Evolutionary conservation across 352 stramenopile species (phyloP).

Genomic region (Nothophytophthora sp.): DNA sequence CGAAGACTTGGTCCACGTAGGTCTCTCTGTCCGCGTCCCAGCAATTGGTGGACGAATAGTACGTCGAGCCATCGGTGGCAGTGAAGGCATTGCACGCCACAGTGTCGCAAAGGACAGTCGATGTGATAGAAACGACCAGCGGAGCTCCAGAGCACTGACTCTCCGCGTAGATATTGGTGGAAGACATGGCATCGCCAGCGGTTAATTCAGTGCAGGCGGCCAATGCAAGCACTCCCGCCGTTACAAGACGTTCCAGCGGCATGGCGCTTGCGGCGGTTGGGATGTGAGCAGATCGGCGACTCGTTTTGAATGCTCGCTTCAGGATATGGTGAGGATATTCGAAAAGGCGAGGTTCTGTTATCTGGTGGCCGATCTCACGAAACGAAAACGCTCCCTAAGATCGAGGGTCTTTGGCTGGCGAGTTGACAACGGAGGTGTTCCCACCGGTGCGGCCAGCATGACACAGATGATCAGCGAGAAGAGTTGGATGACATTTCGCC

Average conservation of each 20-base stretch:
- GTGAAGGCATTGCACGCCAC: slow-evolving; percentile 14
- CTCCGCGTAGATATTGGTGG: slow-evolving; percentile 11
- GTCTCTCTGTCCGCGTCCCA: slow-evolving; percentile 6
- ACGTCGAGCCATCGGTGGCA: background rate
- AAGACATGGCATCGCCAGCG: slow-evolving; percentile 3
- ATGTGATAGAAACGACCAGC: slow-evolving; percentile 11
- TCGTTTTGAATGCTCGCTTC: too few species aligned
- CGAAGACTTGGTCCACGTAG: slow-evolving; percentile 10
- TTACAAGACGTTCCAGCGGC: background rate
- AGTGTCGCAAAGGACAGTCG: slow-evolving; percentile 8
- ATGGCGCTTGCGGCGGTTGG: too few species aligned
- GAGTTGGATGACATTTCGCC: too few species aligned
- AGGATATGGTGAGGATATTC: too few species aligned
- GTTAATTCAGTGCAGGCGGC: slow-evolving; percentile 3
- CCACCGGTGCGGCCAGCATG: too few species aligned
- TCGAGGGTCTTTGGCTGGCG: too few species aligned
- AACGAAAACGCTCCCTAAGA: too few species aligned
- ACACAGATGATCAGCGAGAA: too few species aligned
- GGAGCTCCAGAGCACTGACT: slow-evolving; percentile 19
- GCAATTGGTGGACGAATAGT: slow-evolving; percentile 14
- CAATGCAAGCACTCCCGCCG: slow-evolving; percentile 9
- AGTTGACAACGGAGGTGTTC: too few species aligned
- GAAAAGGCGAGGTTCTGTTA: too few species aligned
- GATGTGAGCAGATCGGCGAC: too few species aligned
- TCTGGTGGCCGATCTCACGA: too few species aligned